Evolutionary conservation across 345 rosid genomes (phyloP).

Genomic region (Dipteronia dyeriana): DNA sequence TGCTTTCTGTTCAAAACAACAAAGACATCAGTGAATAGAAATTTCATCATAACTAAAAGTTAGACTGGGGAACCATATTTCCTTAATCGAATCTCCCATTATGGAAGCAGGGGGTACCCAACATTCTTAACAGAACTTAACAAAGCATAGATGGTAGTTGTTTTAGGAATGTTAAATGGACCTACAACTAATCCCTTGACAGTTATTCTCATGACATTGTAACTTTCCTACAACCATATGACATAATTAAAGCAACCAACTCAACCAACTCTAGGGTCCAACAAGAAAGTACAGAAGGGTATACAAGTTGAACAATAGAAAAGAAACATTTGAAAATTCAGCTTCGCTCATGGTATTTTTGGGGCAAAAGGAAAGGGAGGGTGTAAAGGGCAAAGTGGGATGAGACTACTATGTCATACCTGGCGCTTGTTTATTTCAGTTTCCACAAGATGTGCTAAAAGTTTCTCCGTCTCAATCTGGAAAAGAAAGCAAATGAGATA

Average conservation of each 20-base stretch:
- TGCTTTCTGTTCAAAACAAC: constrained; percentile 60
- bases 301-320: background rate
- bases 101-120: background rate
- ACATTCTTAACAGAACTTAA: background rate
- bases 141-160: background rate
- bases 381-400: background rate
- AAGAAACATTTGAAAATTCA: background rate
- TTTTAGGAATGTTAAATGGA: background rate
- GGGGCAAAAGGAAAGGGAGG: background rate
- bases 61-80: background rate
- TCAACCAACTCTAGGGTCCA: constrained; percentile 9
- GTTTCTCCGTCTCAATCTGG: constrained; percentile 98
- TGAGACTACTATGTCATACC: constrained; percentile 43
- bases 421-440: constrained; percentile 82
- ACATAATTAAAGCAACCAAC: background rate
- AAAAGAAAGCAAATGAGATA: constrained; percentile 24
- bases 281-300: background rate
- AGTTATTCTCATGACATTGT: background rate
- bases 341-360: background rate
- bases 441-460: constrained; percentile 96
- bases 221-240: background rate
- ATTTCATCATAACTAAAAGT: constrained; percentile 4
- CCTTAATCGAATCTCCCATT: background rate
- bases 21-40: constrained; percentile 10
- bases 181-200: background rate